phyloP scores from a whole-genome alignment of 179 eudicot genomes.

The Beta macrorhiza region DNA sequence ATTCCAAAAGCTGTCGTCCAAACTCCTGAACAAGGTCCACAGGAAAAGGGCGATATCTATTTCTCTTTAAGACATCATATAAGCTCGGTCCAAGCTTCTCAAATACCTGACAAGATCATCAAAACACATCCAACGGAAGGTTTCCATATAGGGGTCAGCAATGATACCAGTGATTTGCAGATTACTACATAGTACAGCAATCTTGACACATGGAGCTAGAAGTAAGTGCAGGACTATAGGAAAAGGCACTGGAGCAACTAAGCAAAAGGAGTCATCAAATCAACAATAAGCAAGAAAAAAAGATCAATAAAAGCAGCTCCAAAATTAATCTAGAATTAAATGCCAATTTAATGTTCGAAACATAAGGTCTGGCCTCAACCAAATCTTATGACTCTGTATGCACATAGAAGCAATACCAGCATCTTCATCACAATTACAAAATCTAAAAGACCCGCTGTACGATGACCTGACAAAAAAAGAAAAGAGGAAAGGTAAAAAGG shows the following conservation, averaged over 20 bases:
- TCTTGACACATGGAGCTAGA: background rate
- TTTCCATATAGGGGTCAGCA: slow-evolving; percentile 37
- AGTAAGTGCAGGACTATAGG: background rate
- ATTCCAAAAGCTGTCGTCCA: slow-evolving; percentile 91
- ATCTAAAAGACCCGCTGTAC: slow-evolving; percentile 1
- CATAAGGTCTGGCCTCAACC: background rate
- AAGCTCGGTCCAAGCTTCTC: slow-evolving; percentile 99
- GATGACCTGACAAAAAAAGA: slow-evolving; percentile 8
- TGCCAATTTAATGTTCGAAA: background rate
- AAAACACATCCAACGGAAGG: slow-evolving; percentile 42
- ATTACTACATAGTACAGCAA: background rate
- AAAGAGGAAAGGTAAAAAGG: background rate
- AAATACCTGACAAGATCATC: slow-evolving; percentile 78
- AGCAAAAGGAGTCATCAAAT: slow-evolving; percentile 1
- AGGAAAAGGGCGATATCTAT: slow-evolving; percentile 72
- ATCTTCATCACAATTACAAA: slow-evolving; percentile 19
- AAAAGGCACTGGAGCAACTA: background rate
- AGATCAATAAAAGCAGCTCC: background rate
- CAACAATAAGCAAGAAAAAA: background rate
- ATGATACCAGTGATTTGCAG: slow-evolving; percentile 14
- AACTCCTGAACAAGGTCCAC: slow-evolving; percentile 89
- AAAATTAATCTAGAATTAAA: slow-evolving; percentile 2
- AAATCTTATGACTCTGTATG: background rate
- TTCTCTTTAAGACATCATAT: slow-evolving; percentile 76
- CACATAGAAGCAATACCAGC: slow-evolving; percentile 13